Conservation (phyloP, 441 rosid species). For the Melastoma candidum region DNA sequence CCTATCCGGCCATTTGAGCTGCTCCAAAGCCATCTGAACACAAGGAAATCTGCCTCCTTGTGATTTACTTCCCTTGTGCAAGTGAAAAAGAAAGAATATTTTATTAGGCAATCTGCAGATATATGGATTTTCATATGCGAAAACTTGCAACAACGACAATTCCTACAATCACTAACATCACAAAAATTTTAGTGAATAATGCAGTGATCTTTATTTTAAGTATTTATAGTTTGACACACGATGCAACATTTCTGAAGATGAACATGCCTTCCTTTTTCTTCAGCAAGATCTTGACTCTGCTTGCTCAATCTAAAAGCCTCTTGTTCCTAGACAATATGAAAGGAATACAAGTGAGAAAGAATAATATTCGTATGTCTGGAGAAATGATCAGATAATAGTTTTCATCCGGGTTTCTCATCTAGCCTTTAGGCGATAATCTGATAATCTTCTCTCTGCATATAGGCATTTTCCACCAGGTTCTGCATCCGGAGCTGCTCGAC, state of each 20-base stretch:
- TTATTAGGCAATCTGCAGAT: background rate
- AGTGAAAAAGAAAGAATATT: conserved; percentile 22
- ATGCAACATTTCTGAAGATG: conserved; percentile 1
- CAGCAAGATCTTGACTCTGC: conserved; percentile 40
- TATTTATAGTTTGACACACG: too few species aligned
- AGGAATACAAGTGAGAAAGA: conserved; percentile 1
- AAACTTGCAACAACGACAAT: too few species aligned
- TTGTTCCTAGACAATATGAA: conserved; percentile 45
- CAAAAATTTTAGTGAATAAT: too few species aligned
- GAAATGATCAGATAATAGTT: conserved; percentile 1
- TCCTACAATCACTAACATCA: too few species aligned
- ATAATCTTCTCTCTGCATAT: conserved; percentile 56
- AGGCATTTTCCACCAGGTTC: conserved; percentile 58
- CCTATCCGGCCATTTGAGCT: conserved; percentile 71
- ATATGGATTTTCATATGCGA: background rate
- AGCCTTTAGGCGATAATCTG: conserved; percentile 61
- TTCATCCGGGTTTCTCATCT: conserved; percentile 1
- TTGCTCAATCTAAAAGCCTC: conserved; percentile 50
- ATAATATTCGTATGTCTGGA: conserved; percentile 3
- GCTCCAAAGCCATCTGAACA: conserved; percentile 52
- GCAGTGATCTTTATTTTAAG: too few species aligned
- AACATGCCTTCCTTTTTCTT: conserved; percentile 68
- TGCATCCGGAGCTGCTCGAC: conserved; percentile 70
- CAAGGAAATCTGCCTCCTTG: conserved; percentile 61
- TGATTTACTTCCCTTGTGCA: conserved; percentile 44